Percentiles rank a stretch among this genome's conserved stretches.
These are phyloP conservation scores for Neofusicoccum parvum DNA, from an alignment of 2,329 filamentous ascomycete genomes.

Conservation along the genomic window DNA sequence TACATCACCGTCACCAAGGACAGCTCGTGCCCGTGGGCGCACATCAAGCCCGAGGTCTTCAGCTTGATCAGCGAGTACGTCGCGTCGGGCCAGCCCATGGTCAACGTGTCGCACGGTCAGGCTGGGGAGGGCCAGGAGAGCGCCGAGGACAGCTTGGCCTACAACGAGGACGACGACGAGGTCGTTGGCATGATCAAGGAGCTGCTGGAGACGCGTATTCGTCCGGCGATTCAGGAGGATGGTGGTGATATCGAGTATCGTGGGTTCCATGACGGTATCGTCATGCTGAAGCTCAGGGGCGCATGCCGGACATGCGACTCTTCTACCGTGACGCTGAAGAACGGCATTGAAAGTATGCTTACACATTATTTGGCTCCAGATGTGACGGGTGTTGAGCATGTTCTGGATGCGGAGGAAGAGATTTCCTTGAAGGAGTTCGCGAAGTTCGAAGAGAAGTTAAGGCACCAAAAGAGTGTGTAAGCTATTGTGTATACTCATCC, in stretches of 20 bases:
- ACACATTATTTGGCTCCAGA: conserved; percentile 72
- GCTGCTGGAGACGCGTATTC: conserved; percentile 88
- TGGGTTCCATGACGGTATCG: conserved; percentile 79
- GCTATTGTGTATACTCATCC: no score
- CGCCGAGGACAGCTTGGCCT: conserved; percentile 71
- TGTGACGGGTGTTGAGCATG: conserved; percentile 88
- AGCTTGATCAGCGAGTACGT: conserved; percentile 91
- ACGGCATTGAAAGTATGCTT: conserved; percentile 97
- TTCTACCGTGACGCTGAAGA: conserved; percentile 94
- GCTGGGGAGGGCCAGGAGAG: conserved; percentile 51
- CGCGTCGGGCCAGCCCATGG: conserved; percentile 78
- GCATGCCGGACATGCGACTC: conserved; percentile 96
- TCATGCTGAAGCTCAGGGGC: conserved; percentile 80
- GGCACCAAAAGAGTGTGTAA: no score
- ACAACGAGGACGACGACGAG: conserved; percentile 89
- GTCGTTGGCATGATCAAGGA: conserved; percentile 99
- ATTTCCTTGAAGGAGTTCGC: conserved; percentile 85
- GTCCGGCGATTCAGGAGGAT: conserved; percentile 95
- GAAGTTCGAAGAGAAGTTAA: conserved; percentile 82
- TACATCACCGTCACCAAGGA: conserved; percentile 98
- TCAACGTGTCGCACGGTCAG: conserved; percentile 68
- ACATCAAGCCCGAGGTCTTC: conserved; percentile 94
- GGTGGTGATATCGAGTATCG: conserved; percentile 95
- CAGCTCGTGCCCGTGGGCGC: conserved; percentile 84
- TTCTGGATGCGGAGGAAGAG: conserved; percentile 90